A percentile compares a stretch with the other conserved stretches of the same genome.
phyloP scores from a whole-genome alignment of 768 basidiomycete species.

The Mycena vulgaris region DNA sequence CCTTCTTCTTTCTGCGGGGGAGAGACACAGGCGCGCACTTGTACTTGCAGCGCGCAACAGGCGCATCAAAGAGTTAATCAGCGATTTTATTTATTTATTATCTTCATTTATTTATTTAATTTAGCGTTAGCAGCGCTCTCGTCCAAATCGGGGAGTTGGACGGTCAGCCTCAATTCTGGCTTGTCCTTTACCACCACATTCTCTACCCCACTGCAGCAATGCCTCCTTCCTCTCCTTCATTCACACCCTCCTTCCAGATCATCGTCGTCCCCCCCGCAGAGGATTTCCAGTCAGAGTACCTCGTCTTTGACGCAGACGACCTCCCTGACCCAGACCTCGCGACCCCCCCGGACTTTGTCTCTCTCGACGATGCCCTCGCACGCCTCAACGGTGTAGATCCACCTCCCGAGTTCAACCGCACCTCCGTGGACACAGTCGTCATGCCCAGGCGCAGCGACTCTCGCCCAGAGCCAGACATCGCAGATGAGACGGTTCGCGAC shows the following conservation, averaged over 20 bases:
- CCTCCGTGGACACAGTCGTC: constrained; percentile 38
- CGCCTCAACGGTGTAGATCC: constrained; percentile 37
- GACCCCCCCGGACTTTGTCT: constrained; percentile 47
- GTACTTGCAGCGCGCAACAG: background rate
- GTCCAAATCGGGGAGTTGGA: too few species aligned
- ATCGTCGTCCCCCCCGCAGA: constrained; percentile 74
- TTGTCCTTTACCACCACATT: constrained; percentile 17
- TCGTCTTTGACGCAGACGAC: constrained; percentile 68
- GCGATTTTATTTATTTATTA: too few species aligned
- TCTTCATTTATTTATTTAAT: too few species aligned
- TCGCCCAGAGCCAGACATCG: constrained; percentile 33
- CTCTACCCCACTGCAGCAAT: constrained; percentile 13
- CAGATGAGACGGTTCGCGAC: constrained; percentile 44
- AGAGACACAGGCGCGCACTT: background rate
- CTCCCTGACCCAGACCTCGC: constrained; percentile 41
- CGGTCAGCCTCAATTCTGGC: background rate
- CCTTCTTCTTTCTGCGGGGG: too few species aligned
- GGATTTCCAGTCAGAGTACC: constrained; percentile 68
- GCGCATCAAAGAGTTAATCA: too few species aligned
- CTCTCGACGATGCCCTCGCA: constrained; percentile 50
- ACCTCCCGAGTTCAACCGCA: constrained; percentile 42
- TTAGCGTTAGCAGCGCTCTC: too few species aligned
- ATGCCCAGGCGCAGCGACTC: constrained; percentile 43
- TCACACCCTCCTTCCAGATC: constrained; percentile 44
- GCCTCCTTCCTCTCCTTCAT: constrained; percentile 33